Evolutionary conservation across 805 yeast species (phyloP), one percentile per base, ranked within the genome.

Genomic region (Saccharomycopsis capsularis): DNA sequence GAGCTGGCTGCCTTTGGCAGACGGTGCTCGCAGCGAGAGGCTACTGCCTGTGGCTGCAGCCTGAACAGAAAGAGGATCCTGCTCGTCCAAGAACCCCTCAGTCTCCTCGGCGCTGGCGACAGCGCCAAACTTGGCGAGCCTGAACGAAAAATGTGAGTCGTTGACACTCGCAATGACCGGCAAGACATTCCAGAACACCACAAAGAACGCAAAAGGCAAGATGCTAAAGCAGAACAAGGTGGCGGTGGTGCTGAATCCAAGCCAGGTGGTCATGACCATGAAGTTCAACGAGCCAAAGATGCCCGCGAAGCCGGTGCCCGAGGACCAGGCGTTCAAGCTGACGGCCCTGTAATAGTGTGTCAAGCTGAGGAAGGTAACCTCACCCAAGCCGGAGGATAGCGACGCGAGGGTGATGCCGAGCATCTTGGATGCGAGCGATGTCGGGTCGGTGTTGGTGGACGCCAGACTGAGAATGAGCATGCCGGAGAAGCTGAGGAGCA

Each of bases 241-340:
- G 0, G 69, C 50, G 51, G 69, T 69, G 0, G 85, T 80, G 4
- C 76, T 64, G 1, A 87, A 50, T 1, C 77, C 71, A 21, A 85
- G 42, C 59, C 88, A 67, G 1, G 91, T 82, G 0, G 97, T 91
- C 57, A 86, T 53, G 1, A 83, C 56, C 73, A 91, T 59, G 59
- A 78, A 90, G 13, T 75, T 60, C 46, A 84, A 85, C 45, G 90
- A 79, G 0, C 98, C 99, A 18, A 78, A 74, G 3, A 91, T 63
- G 0, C 99, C 99, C 1, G 99, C 98, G 18, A 88, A 95, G 2
- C 99, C 98, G 0, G 98, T 91, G 1, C 99, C 99, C 5, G 89
- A 77, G 19, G 95, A 85, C 79, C 95, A 91, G 0, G 95, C 97
- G 44, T 82, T 79, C 41, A 91, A 68, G 3, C 95, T 70, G n/a